These are phyloP conservation scores for Globisporangium barbulae DNA, from an alignment of 352 stramenopile species.

Conservation along the genomic window DNA sequence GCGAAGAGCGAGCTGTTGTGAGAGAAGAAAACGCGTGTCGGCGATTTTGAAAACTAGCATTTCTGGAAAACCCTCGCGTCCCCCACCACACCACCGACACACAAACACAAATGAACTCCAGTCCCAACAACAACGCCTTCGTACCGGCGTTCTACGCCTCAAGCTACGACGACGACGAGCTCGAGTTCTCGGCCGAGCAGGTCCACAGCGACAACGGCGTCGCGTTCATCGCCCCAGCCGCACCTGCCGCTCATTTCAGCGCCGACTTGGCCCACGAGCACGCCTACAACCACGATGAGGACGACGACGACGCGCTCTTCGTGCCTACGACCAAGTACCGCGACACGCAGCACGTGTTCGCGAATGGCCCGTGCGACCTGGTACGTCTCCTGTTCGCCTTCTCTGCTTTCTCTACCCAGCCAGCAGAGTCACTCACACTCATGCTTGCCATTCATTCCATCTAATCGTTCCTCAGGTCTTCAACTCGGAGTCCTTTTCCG, in stretches of 20 bases:
- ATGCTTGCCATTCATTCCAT: background rate
- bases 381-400: slow-evolving; percentile 5
- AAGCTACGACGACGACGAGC: slow-evolving; percentile 30
- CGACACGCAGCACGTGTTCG: slow-evolving; percentile 47
- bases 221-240: slow-evolving; percentile 4
- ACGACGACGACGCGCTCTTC: slow-evolving; percentile 14
- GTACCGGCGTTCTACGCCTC: slow-evolving; percentile 31
- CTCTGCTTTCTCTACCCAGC: background rate
- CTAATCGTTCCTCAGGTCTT: slow-evolving; percentile 11
- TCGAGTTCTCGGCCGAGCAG: slow-evolving; percentile 22
- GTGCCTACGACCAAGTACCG: slow-evolving; percentile 33
- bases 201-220: slow-evolving; percentile 25
- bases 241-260: background rate
- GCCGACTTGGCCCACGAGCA: slow-evolving; percentile 2
- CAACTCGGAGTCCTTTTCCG: slow-evolving; percentile 14
- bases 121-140: slow-evolving; percentile 18
- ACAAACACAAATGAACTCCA: slow-evolving; percentile 15
- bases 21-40: background rate
- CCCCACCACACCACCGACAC: slow-evolving; percentile 4
- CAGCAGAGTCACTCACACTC: background rate
- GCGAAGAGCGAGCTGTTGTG: background rate
- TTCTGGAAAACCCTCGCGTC: slow-evolving; percentile 8
- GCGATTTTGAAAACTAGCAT: slow-evolving; percentile 1
- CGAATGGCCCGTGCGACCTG: slow-evolving; percentile 20
- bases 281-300: slow-evolving; percentile 2